These are phyloP conservation scores for Colletotrichum tofieldiae DNA, from an alignment of 2,329 filamentous ascomycete species.

Conservation along the genomic window DNA sequence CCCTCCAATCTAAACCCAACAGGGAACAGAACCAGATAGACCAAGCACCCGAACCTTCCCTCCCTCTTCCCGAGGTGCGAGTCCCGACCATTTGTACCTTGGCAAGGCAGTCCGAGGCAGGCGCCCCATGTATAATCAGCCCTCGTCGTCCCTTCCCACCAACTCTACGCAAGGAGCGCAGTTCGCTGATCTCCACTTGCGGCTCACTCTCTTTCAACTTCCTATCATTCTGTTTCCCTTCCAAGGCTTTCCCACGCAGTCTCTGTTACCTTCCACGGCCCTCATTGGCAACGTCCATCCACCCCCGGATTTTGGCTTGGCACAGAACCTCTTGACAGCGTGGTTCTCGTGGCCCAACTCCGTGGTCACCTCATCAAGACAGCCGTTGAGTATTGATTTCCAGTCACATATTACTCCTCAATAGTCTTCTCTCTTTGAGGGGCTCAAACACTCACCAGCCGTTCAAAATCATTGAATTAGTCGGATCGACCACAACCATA, in stretches of 20 bases:
- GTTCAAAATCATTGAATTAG: background rate
- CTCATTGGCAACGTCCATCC: background rate
- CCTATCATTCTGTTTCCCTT: background rate
- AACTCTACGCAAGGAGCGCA: background rate
- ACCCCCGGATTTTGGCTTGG: background rate
- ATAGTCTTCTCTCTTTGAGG: background rate
- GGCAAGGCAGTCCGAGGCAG: background rate
- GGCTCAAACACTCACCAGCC: background rate
- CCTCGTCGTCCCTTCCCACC: slow-evolving; percentile 4
- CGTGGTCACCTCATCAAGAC: background rate
- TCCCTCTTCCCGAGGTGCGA: background rate
- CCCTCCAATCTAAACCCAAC: slow-evolving; percentile 31
- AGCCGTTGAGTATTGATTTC: background rate
- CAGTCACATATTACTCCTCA: background rate
- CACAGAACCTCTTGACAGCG: background rate
- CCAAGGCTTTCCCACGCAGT: background rate
- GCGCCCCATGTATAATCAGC: background rate
- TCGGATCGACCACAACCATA: background rate
- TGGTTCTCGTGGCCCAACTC: background rate
- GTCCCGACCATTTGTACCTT: background rate
- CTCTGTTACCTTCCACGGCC: background rate
- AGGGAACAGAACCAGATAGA: slow-evolving; percentile 7
- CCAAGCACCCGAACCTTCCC: slow-evolving; percentile 10
- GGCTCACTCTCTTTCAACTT: slow-evolving; percentile 25
- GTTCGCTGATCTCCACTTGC: slow-evolving; percentile 22